phyloP scores from a whole-genome alignment of 495 filamentous ascomycete species.

The Apodospora peruviana region DNA sequence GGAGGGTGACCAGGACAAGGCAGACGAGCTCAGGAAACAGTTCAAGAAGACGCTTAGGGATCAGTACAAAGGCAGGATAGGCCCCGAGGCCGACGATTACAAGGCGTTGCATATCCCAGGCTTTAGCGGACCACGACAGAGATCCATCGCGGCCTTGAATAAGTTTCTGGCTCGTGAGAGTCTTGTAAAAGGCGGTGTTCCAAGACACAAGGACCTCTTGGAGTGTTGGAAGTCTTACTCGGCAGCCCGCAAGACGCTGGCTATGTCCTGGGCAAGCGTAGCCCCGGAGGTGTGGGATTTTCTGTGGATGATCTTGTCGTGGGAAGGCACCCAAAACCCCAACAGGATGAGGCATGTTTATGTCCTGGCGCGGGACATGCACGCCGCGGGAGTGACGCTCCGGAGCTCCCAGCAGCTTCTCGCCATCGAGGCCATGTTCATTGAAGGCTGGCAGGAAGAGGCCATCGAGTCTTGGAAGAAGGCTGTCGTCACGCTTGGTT shows the following conservation, averaged over 20 bases:
- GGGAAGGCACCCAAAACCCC: conserved; percentile 32
- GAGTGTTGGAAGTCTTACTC: conserved; percentile 41
- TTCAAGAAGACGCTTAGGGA: conserved; percentile 31
- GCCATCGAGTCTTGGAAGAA: conserved; percentile 64
- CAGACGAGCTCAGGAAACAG: conserved; percentile 20
- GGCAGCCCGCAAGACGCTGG: conserved; percentile 36
- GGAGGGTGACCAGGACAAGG: conserved; percentile 31
- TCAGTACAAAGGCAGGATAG: conserved; percentile 30
- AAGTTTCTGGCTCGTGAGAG: conserved; percentile 23
- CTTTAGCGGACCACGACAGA: conserved; percentile 21
- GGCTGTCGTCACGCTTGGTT: conserved; percentile 45
- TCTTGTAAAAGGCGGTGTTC: conserved; percentile 22
- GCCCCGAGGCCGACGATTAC: conserved; percentile 17
- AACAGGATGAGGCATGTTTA: conserved; percentile 57
- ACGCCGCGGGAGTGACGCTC: conserved; percentile 46
- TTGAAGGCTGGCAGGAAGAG: conserved; percentile 50
- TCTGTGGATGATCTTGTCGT: conserved; percentile 45
- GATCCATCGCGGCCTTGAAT: conserved; percentile 16
- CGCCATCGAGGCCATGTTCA: conserved; percentile 59
- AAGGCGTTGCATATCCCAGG: conserved; percentile 18
- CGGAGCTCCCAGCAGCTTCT: conserved; percentile 53
- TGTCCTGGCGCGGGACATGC: conserved; percentile 56
- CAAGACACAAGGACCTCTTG: conserved; percentile 22
- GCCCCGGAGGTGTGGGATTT: conserved; percentile 50
- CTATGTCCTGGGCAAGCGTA: conserved; percentile 37